These are phyloP conservation scores for Capsicum rhomboideum DNA, from an alignment of 257 asterid species.

Conservation along the genomic window DNA sequence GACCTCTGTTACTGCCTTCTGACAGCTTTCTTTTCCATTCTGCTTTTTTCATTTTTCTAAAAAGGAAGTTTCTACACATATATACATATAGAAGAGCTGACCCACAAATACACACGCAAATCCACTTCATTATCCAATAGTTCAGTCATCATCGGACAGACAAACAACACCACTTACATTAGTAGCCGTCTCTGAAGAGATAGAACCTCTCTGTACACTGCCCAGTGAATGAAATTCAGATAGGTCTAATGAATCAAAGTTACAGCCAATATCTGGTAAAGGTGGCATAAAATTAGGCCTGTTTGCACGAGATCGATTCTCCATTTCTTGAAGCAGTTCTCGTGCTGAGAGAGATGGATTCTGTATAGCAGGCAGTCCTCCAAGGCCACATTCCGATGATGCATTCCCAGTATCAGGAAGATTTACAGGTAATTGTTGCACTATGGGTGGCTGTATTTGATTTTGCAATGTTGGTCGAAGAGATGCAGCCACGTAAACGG, in stretches of 20 bases:
- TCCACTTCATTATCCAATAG: not conserved
- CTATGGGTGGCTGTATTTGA: slow-evolving; percentile 2
- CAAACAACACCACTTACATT: slow-evolving; percentile 46
- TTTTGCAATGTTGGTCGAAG: slow-evolving; percentile 6
- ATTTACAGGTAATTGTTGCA: not conserved
- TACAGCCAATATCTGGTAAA: slow-evolving; percentile 3
- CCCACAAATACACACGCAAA: not conserved
- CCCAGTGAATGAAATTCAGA: slow-evolving; percentile 23
- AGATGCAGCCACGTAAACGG: slow-evolving; percentile 3
- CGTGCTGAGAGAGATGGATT: not conserved
- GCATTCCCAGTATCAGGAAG: not conserved
- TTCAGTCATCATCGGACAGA: slow-evolving; percentile 61
- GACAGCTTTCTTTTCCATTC: not conserved
- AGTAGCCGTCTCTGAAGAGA: slow-evolving; percentile 11
- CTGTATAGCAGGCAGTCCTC: not conserved
- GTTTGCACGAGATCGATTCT: slow-evolving; percentile 13
- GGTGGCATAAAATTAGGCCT: slow-evolving; percentile 7
- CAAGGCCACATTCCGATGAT: slow-evolving; percentile 3
- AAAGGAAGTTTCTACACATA: not conserved
- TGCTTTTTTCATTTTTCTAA: not conserved
- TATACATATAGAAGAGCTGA: not conserved
- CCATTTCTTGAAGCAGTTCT: slow-evolving; percentile 18
- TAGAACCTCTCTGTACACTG: slow-evolving; percentile 13
- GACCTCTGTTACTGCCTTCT: not conserved
- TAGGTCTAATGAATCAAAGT: slow-evolving; percentile 9